Conservation (phyloP, 257 asterid species). For the Solanum rostratum region DNA sequence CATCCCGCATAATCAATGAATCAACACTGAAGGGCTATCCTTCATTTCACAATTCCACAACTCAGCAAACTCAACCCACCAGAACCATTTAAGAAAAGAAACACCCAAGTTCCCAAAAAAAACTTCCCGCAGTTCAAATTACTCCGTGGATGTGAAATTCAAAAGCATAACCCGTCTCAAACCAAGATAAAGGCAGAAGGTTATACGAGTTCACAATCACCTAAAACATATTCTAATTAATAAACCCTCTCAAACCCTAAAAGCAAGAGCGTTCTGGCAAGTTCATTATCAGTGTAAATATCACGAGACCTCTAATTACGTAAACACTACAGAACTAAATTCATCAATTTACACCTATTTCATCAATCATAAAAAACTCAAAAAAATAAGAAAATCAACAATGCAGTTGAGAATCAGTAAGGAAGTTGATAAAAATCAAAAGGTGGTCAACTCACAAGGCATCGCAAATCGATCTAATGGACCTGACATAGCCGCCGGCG, state of each 20-base stretch:
- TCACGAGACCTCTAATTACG: not conserved
- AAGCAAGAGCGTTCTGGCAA: not conserved
- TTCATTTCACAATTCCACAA: not conserved
- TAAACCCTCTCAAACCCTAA: not conserved
- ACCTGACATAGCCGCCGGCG: slow-evolving; percentile 19
- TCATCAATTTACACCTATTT: not conserved
- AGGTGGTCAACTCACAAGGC: slow-evolving; percentile 21
- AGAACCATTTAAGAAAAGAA: not conserved
- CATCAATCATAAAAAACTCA: not conserved
- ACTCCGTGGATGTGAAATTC: not conserved
- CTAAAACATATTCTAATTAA: not conserved
- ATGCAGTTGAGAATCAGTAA: not conserved
- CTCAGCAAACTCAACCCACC: not conserved
- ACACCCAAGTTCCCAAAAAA: not conserved
- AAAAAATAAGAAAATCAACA: not conserved
- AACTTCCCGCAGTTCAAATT: not conserved
- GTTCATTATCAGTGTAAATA: not conserved
- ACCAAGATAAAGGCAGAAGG: not conserved
- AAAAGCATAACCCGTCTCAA: not conserved
- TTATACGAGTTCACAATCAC: not conserved
- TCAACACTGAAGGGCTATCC: not conserved
- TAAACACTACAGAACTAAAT: too few species aligned
- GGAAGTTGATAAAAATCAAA: not conserved
- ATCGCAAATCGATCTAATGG: slow-evolving; percentile 28
- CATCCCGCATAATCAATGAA: not conserved